These are phyloP conservation scores for Colletotrichum siamense DNA, from an alignment of 2,329 filamentous ascomycete genomes.

Conservation along the genomic window DNA sequence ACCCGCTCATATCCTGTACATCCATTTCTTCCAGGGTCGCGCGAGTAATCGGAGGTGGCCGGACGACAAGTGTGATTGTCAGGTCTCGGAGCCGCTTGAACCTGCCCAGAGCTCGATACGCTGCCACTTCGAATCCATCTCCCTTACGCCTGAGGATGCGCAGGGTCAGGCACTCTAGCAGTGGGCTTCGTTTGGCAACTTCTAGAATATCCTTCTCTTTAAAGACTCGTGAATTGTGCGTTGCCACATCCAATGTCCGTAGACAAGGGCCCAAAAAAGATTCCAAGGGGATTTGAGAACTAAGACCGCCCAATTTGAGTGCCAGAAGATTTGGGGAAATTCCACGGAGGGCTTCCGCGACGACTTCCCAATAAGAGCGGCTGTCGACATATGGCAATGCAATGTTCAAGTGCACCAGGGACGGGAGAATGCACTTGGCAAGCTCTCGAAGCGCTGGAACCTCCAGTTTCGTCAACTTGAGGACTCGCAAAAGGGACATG, in stretches of 20 bases:
- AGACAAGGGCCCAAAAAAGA: neutral
- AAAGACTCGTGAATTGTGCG: neutral
- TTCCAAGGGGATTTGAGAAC: neutral
- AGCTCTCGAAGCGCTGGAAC: neutral
- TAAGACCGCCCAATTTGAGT: neutral
- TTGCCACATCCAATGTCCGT: neutral
- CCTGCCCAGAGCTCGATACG: neutral
- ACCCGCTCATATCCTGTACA: neutral
- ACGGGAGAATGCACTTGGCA: neutral
- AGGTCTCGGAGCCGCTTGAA: neutral
- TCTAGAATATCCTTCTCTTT: neutral
- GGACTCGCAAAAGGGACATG: neutral
- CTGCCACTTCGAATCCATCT: neutral
- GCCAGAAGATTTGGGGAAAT: fast-evolving
- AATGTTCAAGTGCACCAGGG: neutral
- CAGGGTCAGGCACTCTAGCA: fast-evolving
- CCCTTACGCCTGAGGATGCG: neutral
- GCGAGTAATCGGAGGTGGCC: neutral
- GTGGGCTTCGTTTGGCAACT: neutral
- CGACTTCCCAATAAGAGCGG: neutral
- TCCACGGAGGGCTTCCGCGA: neutral
- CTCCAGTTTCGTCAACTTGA: neutral
- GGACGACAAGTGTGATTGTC: neutral
- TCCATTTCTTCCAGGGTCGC: neutral
- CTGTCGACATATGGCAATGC: neutral